A percentile compares a stretch with the other conserved stretches of the same genome.
Evolutionary conservation across 2,329 filamentous ascomycete species (phyloP).

Genomic region (Salinomyces thailandicus): DNA sequence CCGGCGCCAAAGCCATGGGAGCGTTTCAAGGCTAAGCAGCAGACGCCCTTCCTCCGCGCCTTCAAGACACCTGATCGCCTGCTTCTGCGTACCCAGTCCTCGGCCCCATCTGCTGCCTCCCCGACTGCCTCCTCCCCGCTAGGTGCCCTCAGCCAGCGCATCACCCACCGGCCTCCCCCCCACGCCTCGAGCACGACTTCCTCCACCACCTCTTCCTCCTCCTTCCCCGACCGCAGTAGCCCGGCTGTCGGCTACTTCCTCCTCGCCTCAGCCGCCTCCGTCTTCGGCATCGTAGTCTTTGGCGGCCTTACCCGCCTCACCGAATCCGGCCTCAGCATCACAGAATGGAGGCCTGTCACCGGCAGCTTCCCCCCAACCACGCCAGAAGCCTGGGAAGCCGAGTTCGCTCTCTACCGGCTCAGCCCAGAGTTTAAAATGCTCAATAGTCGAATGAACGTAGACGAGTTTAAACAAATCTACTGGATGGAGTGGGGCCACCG

Average conservation of each 20-base stretch:
- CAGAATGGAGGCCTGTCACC: slow-evolving; percentile 95
- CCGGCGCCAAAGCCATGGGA: slow-evolving; percentile 2
- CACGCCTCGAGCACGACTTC: slow-evolving; percentile 5
- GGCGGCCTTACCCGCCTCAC: slow-evolving; percentile 88
- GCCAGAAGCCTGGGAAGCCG: slow-evolving; percentile 73
- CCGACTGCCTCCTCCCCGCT: slow-evolving; percentile 21
- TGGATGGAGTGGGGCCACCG: slow-evolving; percentile 99
- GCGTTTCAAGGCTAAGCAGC: slow-evolving; percentile 17
- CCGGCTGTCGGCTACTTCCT: slow-evolving; percentile 86
- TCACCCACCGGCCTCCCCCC: slow-evolving; percentile 8
- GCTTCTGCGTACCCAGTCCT: slow-evolving; percentile 12
- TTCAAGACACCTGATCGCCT: slow-evolving; percentile 15
- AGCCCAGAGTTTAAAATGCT: slow-evolving; percentile 88
- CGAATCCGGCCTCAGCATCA: slow-evolving; percentile 94
- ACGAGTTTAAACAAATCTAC: slow-evolving; percentile 97
- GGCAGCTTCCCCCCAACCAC: slow-evolving; percentile 78
- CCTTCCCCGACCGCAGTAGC: slow-evolving; percentile 39
- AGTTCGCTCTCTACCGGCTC: slow-evolving; percentile 84
- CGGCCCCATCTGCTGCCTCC: slow-evolving; percentile 9
- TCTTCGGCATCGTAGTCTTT: slow-evolving; percentile 94
- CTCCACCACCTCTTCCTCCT: slow-evolving; percentile 6
- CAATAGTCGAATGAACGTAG: slow-evolving; percentile 84
- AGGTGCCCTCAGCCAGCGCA: slow-evolving; percentile 21
- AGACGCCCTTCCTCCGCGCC: slow-evolving; percentile 26
- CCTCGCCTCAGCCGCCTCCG: slow-evolving; percentile 77